Evolutionary conservation across 352 stramenopile genomes (phyloP), one percentile per base, ranked within the genome.

Genomic region (Globisporangium barbulae): DNA sequence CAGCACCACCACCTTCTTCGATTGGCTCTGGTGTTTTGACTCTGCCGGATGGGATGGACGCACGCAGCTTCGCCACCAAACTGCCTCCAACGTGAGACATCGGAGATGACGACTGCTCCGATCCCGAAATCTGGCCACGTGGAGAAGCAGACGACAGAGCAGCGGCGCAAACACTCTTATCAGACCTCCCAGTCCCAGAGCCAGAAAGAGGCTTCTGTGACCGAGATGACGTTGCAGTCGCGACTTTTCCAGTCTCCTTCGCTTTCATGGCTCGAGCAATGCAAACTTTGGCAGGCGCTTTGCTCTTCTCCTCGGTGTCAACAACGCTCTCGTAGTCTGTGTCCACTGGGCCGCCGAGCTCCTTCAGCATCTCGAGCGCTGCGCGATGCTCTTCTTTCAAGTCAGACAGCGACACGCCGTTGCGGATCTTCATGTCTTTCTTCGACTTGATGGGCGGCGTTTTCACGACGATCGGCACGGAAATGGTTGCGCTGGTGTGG

Each of bases 301-400:
- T 13, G 21, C 21, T 12, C 9, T 59, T 49, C 3, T 53, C 56
- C 39, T 74, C 60, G 7, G 59, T 22, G 19, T 76, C 68, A 22
- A 37, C 31, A 21, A 41, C 37, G 5, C 70, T 56, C 25, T 73
- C 59, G n/a, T 76, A 75, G 48, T 83, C 73, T 5, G 55, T 58
- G 39, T 90, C 79, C 12, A 85, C 17, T 7, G 83, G 79, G 0
- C 81, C 86, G 3, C 84, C 86, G 0, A 94, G 76, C 61, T 92
- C 83, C 30, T 88, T 71, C 1, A 94, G 74, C 67, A 94, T 76
- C 42, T 85, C 74, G 21, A 93, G 68, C 22, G 86, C 86, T 25
- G 80, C 81, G 3, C 75, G 81, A 62, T 94, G 86, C 30, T 94
- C 86, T 19, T 88, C 72, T 59, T 88, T 90, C 1, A 94, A 61